These are phyloP conservation scores for Suillus lakei DNA, from an alignment of 768 basidiomycete genomes.

Conservation along the genomic window DNA sequence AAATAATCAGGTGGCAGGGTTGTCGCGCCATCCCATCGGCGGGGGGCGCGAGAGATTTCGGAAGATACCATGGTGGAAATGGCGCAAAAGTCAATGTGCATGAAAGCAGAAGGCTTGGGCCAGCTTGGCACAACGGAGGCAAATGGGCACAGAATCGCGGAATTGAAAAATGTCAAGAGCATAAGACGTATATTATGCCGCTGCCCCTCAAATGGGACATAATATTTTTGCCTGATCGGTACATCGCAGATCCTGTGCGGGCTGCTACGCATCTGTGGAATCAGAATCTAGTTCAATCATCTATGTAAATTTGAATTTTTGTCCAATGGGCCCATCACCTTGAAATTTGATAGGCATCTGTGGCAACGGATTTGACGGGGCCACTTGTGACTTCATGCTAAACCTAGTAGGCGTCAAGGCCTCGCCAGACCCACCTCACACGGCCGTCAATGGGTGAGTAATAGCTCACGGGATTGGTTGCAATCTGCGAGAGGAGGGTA, in stretches of 20 bases:
- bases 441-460: constrained; percentile 9
- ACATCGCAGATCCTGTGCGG: neutral
- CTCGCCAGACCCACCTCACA: neutral
- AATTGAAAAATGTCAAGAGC: neutral
- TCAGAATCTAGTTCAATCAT: neutral
- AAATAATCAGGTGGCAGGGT: too few species aligned
- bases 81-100: too few species aligned
- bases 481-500: neutral
- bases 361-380: neutral
- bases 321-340: neutral
- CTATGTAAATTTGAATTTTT: neutral
- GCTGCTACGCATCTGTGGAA: neutral
- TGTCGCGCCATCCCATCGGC: neutral
- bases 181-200: neutral
- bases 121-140: neutral
- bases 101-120: neutral
- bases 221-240: neutral
- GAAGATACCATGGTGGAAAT: neutral
- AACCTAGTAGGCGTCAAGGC: neutral
- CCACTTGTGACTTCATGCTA: neutral
- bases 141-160: neutral
- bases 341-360: too few species aligned
- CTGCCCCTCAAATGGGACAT: neutral
- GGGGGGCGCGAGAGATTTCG: neutral
- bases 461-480: neutral